Conservation (phyloP, 306 rosid genomes). For the Oemleria cerasiformis region DNA sequence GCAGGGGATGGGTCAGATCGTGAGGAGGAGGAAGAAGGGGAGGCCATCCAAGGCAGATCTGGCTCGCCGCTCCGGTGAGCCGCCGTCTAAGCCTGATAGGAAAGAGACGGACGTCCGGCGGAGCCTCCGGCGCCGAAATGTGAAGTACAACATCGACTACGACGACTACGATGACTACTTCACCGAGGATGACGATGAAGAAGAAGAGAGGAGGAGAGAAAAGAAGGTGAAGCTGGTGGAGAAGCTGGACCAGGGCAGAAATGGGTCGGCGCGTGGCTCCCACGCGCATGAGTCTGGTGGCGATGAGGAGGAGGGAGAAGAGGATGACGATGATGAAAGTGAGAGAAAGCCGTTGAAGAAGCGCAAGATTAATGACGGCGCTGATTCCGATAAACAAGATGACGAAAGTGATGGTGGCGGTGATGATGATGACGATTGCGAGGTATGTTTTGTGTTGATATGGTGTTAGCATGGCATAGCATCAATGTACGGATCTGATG, state of each 20-base stretch:
- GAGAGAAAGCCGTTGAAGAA: conserved; percentile 51
- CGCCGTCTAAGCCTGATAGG: conserved; percentile 43
- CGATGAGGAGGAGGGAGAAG: conserved; percentile 27
- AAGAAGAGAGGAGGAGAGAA: conserved; percentile 62
- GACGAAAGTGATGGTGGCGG: conserved; percentile 30
- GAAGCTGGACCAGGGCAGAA: conserved; percentile 64
- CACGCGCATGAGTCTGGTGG: conserved; percentile 47
- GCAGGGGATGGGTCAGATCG: conserved; percentile 92
- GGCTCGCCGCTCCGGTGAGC: conserved; percentile 62
- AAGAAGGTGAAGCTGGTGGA: conserved; percentile 86
- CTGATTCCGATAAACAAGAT: conserved; percentile 24
- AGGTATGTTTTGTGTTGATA: conserved; percentile 44
- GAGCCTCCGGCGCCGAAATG: conserved; percentile 87
- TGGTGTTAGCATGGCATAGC: neutral
- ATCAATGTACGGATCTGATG: conserved; percentile 5
- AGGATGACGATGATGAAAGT: conserved; percentile 32
- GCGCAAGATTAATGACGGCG: conserved; percentile 40
- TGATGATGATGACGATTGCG: conserved; percentile 44
- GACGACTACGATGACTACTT: conserved; percentile 83
- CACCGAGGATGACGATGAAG: conserved; percentile 75
- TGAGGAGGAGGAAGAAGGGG: conserved; percentile 96
- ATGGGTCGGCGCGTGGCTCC: conserved; percentile 7
- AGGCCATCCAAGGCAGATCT: conserved; percentile 98
- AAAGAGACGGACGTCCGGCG: conserved; percentile 58
- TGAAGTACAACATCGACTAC: conserved; percentile 79